Conservation (phyloP, 2,329 filamentous ascomycete species). For the Aspergillus glaucus region DNA sequence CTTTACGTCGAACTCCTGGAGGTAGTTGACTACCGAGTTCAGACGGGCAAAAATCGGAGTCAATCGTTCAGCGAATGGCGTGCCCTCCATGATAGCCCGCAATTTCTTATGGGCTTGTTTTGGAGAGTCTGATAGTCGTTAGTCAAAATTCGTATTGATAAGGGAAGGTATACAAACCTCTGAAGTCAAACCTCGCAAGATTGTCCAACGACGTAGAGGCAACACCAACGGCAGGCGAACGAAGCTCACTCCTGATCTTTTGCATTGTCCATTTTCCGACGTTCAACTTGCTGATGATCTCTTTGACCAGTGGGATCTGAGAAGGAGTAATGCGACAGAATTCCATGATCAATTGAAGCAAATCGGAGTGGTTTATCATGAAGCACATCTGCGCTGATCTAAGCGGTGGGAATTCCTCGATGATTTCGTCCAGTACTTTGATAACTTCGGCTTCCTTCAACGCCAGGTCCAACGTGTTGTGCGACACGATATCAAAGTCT, state of each 20-base stretch:
- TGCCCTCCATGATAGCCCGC: conserved; percentile 49
- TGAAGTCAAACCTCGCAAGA: conserved; percentile 83
- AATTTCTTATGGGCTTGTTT: conserved; percentile 67
- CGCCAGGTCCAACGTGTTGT: conserved; percentile 71
- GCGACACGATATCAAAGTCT: conserved; percentile 92
- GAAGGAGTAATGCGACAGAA: conserved; percentile 71
- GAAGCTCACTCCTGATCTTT: conserved; percentile 73
- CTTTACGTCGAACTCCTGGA: conserved; percentile 66
- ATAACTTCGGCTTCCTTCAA: conserved; percentile 90
- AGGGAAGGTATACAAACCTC: conserved; percentile 50
- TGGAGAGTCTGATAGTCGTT: conserved; percentile 56
- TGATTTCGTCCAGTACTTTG: conserved; percentile 89
- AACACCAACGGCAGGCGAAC: conserved; percentile 72
- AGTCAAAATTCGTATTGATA: conserved; percentile 49
- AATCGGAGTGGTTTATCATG: conserved; percentile 79
- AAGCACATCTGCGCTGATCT: conserved; percentile 73
- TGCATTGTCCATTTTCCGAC: conserved; percentile 74
- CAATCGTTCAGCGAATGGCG: conserved; percentile 46
- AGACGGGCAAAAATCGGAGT: conserved; percentile 65
- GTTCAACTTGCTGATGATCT: conserved; percentile 80
- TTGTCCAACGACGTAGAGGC: conserved; percentile 88
- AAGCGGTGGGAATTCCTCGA: conserved; percentile 71
- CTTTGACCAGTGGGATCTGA: conserved; percentile 67
- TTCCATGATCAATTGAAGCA: conserved; percentile 83
- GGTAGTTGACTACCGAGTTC: conserved; percentile 68